Evolutionary conservation across 1,284 basidiomycete genomes (phyloP).

Genomic region (Meripilus lineatus): DNA sequence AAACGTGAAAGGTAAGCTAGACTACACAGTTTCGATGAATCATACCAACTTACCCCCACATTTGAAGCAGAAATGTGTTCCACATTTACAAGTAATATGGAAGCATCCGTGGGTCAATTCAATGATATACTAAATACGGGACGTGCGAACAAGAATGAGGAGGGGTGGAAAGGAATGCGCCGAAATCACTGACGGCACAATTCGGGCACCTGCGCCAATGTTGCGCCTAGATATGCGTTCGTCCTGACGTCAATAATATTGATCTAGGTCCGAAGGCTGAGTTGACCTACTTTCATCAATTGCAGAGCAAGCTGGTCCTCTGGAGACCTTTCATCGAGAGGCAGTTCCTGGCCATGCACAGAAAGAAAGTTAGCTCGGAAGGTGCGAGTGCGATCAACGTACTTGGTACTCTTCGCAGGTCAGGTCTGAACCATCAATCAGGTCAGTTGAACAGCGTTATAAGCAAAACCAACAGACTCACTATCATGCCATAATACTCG

Average conservation of each 20-base stretch:
- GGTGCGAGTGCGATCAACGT: not conserved
- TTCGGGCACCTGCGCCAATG: constrained; percentile 37
- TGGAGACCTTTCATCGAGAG: constrained; percentile 35
- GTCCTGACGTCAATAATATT: too few species aligned
- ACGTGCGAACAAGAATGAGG: constrained; percentile 2
- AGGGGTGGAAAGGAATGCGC: not conserved
- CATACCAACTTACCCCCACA: constrained; percentile 29
- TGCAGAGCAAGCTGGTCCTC: constrained; percentile 35
- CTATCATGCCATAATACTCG: constrained; percentile 33
- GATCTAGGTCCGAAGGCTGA: too few species aligned
- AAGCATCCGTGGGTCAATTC: constrained; percentile 31
- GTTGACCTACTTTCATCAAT: too few species aligned
- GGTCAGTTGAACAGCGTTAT: not conserved
- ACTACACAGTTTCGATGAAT: not conserved
- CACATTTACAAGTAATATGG: constrained; percentile 33
- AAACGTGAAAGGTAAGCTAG: not conserved
- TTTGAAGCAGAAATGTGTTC: constrained; percentile 31
- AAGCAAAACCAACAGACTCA: too few species aligned
- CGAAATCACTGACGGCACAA: constrained; percentile 25
- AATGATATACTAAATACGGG: constrained; percentile 26
- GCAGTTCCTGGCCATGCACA: constrained; percentile 37
- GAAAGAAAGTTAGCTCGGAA: too few species aligned
- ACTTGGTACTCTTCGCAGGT: constrained; percentile 36
- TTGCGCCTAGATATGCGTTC: too few species aligned
- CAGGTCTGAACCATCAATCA: constrained; percentile 21